These are phyloP conservation scores for Daedaleopsis nitida DNA, from an alignment of 768 basidiomycete genomes.

Conservation along the genomic window DNA sequence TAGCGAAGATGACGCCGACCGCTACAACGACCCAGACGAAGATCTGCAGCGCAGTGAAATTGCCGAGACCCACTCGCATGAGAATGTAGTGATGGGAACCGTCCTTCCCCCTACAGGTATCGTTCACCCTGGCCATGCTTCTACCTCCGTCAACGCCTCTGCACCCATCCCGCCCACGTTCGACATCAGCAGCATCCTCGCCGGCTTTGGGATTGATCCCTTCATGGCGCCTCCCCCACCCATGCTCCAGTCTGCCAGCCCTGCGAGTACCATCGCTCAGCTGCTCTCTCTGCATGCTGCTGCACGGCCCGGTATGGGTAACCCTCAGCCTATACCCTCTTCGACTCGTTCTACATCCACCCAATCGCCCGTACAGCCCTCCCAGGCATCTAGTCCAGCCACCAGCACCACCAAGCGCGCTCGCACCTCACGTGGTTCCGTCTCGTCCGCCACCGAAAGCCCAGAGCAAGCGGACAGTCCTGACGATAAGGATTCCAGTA, in stretches of 20 bases:
- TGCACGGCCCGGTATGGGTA: constrained; percentile 20
- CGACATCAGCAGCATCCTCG: constrained; percentile 44
- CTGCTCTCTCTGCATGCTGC: constrained; percentile 61
- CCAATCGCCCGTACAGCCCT: not conserved
- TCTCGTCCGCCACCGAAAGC: constrained; percentile 27
- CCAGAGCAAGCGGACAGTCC: constrained; percentile 34
- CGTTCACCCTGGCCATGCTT: constrained; percentile 16
- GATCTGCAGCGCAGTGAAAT: constrained; percentile 39
- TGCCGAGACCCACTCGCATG: constrained; percentile 55
- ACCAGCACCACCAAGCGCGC: constrained; percentile 48
- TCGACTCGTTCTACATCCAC: constrained; percentile 16
- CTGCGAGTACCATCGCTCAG: constrained; percentile 58
- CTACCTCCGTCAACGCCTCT: constrained; percentile 30
- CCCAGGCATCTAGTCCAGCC: constrained; percentile 31
- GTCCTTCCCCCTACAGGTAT: constrained; percentile 36
- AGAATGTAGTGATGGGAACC: constrained; percentile 57
- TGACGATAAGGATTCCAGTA: constrained; percentile 29
- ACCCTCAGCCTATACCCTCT: not conserved
- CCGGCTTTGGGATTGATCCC: constrained; percentile 46
- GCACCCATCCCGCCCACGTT: constrained; percentile 35
- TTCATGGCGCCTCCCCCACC: constrained; percentile 36
- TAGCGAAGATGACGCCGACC: constrained; percentile 28
- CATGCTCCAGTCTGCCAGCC: constrained; percentile 39
- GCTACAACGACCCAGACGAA: constrained; percentile 48
- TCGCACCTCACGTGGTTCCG: constrained; percentile 39